Evolutionary conservation across 78 protist species (phyloP).

Genomic region (Guillardia theta): DNA sequence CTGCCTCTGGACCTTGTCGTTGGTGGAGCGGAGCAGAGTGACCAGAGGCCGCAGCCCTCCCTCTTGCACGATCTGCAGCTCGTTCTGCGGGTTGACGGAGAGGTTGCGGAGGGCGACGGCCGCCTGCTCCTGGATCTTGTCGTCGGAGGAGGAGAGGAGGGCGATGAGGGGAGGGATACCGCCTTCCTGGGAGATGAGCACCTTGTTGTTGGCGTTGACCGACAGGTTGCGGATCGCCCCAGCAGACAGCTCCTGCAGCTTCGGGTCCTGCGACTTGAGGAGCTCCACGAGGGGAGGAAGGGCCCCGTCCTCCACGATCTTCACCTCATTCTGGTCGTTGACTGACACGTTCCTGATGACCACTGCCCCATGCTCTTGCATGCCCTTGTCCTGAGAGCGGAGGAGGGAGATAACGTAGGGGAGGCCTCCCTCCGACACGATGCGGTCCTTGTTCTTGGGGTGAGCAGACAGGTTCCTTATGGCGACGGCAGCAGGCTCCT

Average conservation of each 20-base stretch:
- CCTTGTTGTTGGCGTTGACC: constrained; percentile 40
- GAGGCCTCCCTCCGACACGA: constrained; percentile 38
- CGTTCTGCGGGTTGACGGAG: constrained; percentile 43
- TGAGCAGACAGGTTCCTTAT: neutral
- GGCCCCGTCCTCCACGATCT: constrained; percentile 42
- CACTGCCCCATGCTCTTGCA: constrained; percentile 39
- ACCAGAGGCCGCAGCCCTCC: constrained; percentile 25
- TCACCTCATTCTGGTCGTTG: constrained; percentile 24
- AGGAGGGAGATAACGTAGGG: neutral
- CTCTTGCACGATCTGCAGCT: constrained; percentile 44
- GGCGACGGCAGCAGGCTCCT: constrained; percentile 40
- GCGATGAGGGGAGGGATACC: constrained; percentile 33
- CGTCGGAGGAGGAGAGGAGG: constrained; percentile 25
- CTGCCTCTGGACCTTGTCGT: constrained; percentile 38
- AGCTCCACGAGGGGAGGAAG: constrained; percentile 40
- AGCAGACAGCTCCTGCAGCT: constrained; percentile 41
- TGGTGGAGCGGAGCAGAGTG: neutral
- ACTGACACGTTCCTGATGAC: constrained; percentile 35
- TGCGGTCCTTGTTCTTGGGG: constrained; percentile 39
- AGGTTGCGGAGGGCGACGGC: constrained; percentile 46
- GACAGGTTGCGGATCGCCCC: constrained; percentile 43
- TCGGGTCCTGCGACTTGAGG: constrained; percentile 7
- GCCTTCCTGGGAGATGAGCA: neutral
- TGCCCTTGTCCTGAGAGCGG: neutral
- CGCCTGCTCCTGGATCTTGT: constrained; percentile 35